phyloP scores from a whole-genome alignment of 345 rosid genomes.

The Bruguiera sexangula region DNA sequence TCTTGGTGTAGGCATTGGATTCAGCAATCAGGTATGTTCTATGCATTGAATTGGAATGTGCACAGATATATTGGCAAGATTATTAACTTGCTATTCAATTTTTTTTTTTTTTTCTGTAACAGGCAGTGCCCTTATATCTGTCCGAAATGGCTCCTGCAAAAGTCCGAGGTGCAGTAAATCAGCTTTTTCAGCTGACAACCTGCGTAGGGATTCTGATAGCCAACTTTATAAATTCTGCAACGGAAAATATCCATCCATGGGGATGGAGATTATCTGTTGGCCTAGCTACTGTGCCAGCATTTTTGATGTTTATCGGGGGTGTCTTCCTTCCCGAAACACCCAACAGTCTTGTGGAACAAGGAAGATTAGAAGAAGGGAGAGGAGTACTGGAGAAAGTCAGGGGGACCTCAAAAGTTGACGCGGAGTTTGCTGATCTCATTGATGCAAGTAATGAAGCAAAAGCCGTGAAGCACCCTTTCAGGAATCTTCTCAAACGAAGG shows the following conservation, averaged over 20 bases:
- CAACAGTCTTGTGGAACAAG: conserved; percentile 79
- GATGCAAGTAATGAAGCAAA: conserved; percentile 74
- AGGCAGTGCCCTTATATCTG: conserved; percentile 21
- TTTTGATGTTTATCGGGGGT: conserved; percentile 70
- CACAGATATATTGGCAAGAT: not conserved
- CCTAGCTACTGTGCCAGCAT: conserved; percentile 59
- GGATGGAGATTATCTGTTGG: conserved; percentile 85
- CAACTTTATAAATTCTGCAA: conserved; percentile 18
- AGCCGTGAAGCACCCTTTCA: conserved; percentile 64
- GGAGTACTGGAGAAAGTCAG: conserved; percentile 56
- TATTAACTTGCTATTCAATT: not conserved
- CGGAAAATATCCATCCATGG: conserved; percentile 45
- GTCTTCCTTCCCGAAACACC: conserved; percentile 71
- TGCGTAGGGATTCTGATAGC: conserved; percentile 22
- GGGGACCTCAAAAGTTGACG: conserved; percentile 63
- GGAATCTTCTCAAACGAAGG: conserved; percentile 54
- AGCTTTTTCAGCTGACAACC: conserved; percentile 20
- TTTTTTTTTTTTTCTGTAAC: not conserved
- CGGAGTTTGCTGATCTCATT: conserved; percentile 66
- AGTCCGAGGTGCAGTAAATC: conserved; percentile 15
- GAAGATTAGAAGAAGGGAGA: conserved; percentile 59
- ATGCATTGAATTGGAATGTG: not conserved
- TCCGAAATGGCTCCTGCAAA: conserved; percentile 26
- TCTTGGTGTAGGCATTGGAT: conserved; percentile 13
- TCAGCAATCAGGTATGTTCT: conserved; percentile 8